phyloP scores from a whole-genome alignment of 441 rosid genomes.

The Croton setiger region DNA sequence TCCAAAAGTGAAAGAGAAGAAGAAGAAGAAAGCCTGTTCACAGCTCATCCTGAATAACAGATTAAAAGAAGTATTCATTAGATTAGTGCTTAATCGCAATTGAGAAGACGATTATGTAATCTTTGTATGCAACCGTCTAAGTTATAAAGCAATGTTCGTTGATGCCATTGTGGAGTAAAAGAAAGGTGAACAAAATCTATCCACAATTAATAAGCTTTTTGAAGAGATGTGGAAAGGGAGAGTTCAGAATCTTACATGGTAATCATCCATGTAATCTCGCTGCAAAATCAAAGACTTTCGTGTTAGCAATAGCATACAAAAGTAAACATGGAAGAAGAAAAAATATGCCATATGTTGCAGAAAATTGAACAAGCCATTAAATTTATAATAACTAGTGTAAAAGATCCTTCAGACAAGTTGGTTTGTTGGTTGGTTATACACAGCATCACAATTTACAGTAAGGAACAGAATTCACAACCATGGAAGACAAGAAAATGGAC shows the following conservation, averaged over 20 bases:
- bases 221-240: not conserved
- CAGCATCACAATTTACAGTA: not conserved
- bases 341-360: not conserved
- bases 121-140: not conserved
- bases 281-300: slow-evolving; percentile 26
- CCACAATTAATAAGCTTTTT: not conserved
- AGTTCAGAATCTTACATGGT: slow-evolving; percentile 42
- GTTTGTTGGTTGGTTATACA: not conserved
- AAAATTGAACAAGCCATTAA: not conserved
- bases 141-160: too few species aligned
- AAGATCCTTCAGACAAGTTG: not conserved
- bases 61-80: not conserved
- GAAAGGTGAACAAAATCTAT: too few species aligned
- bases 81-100: not conserved
- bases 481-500: not conserved
- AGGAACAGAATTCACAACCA: not conserved
- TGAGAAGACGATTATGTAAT: not conserved
- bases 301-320: slow-evolving; percentile 5
- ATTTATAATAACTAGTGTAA: not conserved
- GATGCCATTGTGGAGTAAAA: too few species aligned
- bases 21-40: not conserved
- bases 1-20: not conserved
- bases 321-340: not conserved
- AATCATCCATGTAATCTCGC: slow-evolving; percentile 51
- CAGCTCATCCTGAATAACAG: slow-evolving; percentile 21